Percentiles rank a stretch among this genome's conserved stretches.
Conservation (phyloP, 805 yeast species). For the Naumovozyma dairenensis region DNA sequence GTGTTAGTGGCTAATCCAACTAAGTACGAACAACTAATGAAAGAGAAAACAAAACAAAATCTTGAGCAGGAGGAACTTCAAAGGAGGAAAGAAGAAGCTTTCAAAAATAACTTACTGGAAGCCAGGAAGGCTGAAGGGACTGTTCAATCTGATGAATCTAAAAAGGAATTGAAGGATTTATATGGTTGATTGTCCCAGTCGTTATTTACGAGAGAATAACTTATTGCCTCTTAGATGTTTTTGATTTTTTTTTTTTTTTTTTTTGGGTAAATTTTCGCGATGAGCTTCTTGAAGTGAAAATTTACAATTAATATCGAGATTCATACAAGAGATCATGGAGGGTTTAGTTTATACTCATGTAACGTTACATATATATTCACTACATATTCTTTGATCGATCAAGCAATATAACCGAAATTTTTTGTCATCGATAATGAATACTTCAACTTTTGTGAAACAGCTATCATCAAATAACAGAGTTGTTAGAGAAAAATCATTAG, state of each 20-base stretch:
- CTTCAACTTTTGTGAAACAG: slow-evolving; percentile 57
- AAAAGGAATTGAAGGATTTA: slow-evolving; percentile 11
- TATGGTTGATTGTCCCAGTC: slow-evolving; percentile 13
- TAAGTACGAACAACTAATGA: slow-evolving; percentile 21
- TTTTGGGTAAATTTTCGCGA: slow-evolving; percentile 6
- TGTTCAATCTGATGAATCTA: slow-evolving; percentile 11
- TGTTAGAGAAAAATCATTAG: slow-evolving; percentile 65
- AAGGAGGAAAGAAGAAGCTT: slow-evolving; percentile 1
- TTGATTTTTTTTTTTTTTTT: no score
- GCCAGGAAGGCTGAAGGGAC: slow-evolving; percentile 19
- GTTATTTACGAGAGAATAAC: background rate
- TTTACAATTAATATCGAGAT: no score
- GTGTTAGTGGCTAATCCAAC: slow-evolving; percentile 31
- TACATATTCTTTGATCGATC: no score
- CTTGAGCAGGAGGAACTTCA: background rate
- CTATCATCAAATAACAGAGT: slow-evolving; percentile 72
- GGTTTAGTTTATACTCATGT: no score
- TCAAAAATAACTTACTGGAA: slow-evolving; percentile 4
- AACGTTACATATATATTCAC: no score
- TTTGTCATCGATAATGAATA: slow-evolving; percentile 22
- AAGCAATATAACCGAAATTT: background rate
- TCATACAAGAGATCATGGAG: no score
- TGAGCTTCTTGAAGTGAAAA: no score
- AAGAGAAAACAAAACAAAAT: slow-evolving; percentile 3
- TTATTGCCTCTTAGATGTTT: no score